phyloP scores from a whole-genome alignment of 176 grass and related monocot species.

The Eragrostis nindensis region DNA sequence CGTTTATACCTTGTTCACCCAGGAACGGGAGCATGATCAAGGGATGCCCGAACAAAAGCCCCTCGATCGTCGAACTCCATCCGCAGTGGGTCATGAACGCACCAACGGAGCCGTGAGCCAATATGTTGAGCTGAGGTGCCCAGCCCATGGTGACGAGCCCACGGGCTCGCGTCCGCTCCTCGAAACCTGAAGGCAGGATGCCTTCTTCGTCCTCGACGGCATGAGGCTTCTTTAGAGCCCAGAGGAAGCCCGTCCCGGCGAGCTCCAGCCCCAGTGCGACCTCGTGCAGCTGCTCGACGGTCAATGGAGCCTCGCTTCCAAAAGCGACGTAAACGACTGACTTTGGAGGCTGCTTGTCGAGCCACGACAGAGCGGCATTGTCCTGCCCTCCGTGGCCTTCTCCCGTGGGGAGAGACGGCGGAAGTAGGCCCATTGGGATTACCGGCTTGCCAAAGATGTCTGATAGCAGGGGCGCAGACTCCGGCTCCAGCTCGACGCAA shows the following conservation, averaged over 20 bases:
- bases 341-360: constrained; percentile 14
- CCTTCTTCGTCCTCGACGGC: background rate
- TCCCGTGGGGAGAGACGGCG: background rate
- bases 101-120: constrained; percentile 39
- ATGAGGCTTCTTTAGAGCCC: background rate
- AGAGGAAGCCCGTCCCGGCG: background rate
- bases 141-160: constrained; percentile 33
- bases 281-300: background rate
- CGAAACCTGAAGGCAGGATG: constrained; percentile 24
- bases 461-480: background rate
- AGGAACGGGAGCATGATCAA: constrained; percentile 44
- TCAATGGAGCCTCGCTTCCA: background rate
- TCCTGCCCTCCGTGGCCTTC: background rate
- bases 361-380: background rate
- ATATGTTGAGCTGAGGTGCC: constrained; percentile 41
- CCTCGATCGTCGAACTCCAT: constrained; percentile 36
- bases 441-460: constrained; percentile 29
- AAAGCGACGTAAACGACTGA: background rate
- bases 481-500: background rate
- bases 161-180: background rate
- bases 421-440: constrained; percentile 45
- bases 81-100: constrained; percentile 77
- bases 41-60: constrained; percentile 36
- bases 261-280: background rate
- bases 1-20: constrained; percentile 32